phyloP scores from a whole-genome alignment of 495 filamentous ascomycete genomes.

The Xylaria castorea region DNA sequence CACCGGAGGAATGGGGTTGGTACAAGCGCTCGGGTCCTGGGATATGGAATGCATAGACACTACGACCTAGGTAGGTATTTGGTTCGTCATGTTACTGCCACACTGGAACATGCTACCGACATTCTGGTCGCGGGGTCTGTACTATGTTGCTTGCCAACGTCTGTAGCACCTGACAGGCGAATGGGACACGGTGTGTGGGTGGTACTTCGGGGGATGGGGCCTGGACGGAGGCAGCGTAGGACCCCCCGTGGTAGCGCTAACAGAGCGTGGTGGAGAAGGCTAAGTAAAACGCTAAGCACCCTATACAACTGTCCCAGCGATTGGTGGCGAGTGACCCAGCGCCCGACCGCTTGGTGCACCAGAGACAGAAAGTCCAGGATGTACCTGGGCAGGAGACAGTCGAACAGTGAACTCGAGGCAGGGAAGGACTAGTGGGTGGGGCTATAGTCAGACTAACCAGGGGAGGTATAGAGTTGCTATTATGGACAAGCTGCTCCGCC shows the following conservation, averaged over 20 bases:
- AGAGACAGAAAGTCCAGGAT: neutral
- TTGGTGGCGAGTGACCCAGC: conserved; percentile 24
- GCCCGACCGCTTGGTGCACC: conserved; percentile 18
- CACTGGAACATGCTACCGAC: conserved; percentile 28
- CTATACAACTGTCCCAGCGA: neutral
- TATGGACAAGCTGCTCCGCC: neutral
- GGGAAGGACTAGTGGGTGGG: neutral
- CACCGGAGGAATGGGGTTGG: conserved; percentile 22
- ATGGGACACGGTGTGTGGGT: conserved; percentile 9
- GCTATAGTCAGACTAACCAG: conserved; percentile 5
- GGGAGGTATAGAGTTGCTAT: neutral
- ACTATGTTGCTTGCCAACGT: conserved; percentile 18
- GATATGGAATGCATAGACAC: conserved; percentile 3
- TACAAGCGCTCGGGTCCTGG: conserved; percentile 24
- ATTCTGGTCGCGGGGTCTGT: conserved; percentile 32
- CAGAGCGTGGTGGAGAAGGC: neutral
- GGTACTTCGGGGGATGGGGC: conserved; percentile 15
- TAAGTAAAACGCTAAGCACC: neutral
- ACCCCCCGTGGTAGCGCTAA: conserved; percentile 4
- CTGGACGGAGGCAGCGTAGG: conserved; percentile 7
- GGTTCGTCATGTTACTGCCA: conserved; percentile 12
- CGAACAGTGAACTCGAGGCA: no score
- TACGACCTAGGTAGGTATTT: no score
- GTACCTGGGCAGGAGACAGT: no score
- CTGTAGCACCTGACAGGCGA: conserved; percentile 20